Evolutionary conservation across 768 basidiomycete genomes (phyloP).

Genomic region (Termitomyces sp.): DNA sequence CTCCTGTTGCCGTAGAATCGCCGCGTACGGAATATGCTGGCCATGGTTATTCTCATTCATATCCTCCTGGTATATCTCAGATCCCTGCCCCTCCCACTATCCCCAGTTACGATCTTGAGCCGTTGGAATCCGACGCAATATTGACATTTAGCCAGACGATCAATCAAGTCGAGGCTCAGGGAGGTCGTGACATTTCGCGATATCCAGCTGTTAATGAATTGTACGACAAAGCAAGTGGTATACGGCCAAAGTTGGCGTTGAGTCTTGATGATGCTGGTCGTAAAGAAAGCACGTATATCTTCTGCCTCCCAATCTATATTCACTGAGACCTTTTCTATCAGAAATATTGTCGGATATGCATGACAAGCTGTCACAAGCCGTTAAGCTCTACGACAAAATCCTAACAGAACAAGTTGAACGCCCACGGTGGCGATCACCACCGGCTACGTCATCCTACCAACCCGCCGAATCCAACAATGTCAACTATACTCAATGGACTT

Average conservation of each 20-base stretch:
- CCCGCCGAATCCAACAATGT: constrained; percentile 21
- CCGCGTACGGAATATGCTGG: constrained; percentile 40
- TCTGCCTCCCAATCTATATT: background rate
- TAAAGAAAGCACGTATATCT: constrained; percentile 65
- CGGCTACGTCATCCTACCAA: constrained; percentile 28
- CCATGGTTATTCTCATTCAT: constrained; percentile 42
- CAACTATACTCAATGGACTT: constrained; percentile 33
- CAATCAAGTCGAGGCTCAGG: constrained; percentile 76
- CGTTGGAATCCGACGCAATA: constrained; percentile 81
- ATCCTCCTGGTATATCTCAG: constrained; percentile 33
- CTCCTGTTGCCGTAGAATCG: constrained; percentile 60
- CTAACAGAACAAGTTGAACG: constrained; percentile 80
- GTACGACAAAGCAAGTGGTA: constrained; percentile 75
- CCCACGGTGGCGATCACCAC: constrained; percentile 57
- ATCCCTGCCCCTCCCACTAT: constrained; percentile 48
- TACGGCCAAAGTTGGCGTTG: constrained; percentile 80
- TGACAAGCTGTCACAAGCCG: constrained; percentile 87
- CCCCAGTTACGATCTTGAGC: constrained; percentile 78
- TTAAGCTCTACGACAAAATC: constrained; percentile 86
- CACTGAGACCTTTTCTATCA: constrained; percentile 23
- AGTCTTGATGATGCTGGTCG: constrained; percentile 80
- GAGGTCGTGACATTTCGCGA: constrained; percentile 71
- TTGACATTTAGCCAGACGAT: constrained; percentile 90
- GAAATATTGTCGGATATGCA: constrained; percentile 94
- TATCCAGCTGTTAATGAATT: constrained; percentile 84